Conservation (phyloP, 1,139 yeast species). For the Nadsonia commutata region DNA sequence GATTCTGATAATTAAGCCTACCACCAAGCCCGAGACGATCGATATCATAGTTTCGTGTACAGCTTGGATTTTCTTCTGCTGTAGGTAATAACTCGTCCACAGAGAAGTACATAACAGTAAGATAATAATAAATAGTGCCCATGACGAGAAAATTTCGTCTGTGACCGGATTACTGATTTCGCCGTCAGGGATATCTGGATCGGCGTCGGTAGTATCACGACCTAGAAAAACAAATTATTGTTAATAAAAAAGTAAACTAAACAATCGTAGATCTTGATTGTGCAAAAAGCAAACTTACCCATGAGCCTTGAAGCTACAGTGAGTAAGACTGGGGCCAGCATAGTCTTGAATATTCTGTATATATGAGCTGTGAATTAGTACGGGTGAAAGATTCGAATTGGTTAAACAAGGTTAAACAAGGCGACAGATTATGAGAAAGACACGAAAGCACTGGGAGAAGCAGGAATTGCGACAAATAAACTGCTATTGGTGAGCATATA, state of each 20-base stretch:
- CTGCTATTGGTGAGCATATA: no score
- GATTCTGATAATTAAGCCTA: constrained; percentile 77
- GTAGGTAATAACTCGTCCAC: constrained; percentile 90
- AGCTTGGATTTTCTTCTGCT: constrained; percentile 82
- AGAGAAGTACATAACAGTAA: constrained; percentile 72
- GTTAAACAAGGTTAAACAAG: no score
- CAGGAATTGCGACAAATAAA: no score
- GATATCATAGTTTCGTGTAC: constrained; percentile 94
- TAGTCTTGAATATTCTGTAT: no score
- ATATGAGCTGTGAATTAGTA: no score
- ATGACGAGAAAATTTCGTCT: constrained; percentile 88
- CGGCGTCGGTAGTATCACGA: constrained; percentile 27
- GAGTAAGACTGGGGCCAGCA: background rate
- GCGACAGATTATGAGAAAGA: no score
- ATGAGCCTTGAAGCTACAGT: background rate
- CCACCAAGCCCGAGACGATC: constrained; percentile 92
- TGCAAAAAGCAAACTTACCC: background rate
- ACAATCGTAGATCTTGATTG: background rate
- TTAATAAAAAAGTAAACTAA: background rate
- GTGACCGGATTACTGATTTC: constrained; percentile 79
- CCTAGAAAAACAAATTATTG: background rate
- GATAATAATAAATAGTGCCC: constrained; percentile 87
- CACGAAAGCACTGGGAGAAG: no score
- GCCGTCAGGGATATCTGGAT: constrained; percentile 32
- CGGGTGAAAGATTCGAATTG: no score